phyloP scores from a whole-genome alignment of 2,329 filamentous ascomycete species.

The Blastomyces gilchristii region DNA sequence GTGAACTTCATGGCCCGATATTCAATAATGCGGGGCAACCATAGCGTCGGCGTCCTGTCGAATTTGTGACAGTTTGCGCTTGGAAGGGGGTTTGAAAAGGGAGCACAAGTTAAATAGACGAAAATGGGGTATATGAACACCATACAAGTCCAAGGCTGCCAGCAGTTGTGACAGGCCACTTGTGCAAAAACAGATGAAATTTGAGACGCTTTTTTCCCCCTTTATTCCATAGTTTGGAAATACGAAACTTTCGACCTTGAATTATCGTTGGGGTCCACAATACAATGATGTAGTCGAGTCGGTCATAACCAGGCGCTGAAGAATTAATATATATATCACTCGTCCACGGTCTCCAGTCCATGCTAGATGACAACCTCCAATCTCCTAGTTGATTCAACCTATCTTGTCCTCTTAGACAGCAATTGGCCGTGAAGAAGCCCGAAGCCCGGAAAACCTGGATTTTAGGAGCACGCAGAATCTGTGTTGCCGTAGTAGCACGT shows the following conservation, averaged over 20 bases:
- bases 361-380: not conserved
- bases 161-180: not conserved
- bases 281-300: not conserved
- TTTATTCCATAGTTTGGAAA: not conserved
- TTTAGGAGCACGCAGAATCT: not conserved
- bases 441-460: not conserved
- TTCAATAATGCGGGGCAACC: slow-evolving; percentile 4
- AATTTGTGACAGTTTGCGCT: not conserved
- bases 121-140: not conserved
- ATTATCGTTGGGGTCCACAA: not conserved
- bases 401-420: not conserved
- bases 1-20: not conserved
- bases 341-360: not conserved
- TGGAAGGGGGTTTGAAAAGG: not conserved
- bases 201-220: not conserved
- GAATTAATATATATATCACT: not conserved
- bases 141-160: not conserved
- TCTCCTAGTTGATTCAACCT: not conserved
- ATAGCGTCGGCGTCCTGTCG: not conserved
- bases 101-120: not conserved
- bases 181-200: not conserved
- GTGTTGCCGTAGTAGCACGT: not conserved
- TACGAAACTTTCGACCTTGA: not conserved
- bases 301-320: not conserved
- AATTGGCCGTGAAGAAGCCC: not conserved